Conservation (phyloP, 257 asterid species). For the Solanum stenotomum region DNA sequence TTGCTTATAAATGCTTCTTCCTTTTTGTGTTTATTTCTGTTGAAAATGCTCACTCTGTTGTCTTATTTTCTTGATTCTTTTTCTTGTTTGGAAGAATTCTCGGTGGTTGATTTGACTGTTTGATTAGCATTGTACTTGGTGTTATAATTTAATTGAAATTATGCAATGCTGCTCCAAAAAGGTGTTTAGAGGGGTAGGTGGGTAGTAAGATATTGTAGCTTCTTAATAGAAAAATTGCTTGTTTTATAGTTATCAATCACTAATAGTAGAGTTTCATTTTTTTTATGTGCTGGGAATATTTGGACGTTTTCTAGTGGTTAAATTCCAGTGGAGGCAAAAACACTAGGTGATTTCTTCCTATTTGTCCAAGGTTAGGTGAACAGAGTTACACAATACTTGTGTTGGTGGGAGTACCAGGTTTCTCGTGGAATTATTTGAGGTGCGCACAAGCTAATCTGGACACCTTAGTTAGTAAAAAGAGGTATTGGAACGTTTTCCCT, state of each 20-base stretch:
- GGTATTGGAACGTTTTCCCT: neutral
- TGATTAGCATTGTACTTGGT: neutral
- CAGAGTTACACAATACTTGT: neutral
- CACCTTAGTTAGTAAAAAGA: neutral
- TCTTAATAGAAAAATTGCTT: neutral
- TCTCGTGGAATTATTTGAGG: neutral
- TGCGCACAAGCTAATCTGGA: neutral
- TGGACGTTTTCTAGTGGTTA: neutral
- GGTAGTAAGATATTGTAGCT: neutral
- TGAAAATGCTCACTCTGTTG: neutral
- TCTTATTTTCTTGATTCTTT: neutral
- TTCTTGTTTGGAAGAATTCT: neutral
- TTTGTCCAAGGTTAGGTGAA: neutral
- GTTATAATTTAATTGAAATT: neutral
- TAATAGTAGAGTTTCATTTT: neutral
- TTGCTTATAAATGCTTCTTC: neutral
- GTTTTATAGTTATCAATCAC: neutral
- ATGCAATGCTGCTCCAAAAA: neutral
- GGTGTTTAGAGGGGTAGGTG: neutral
- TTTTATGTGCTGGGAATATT: neutral
- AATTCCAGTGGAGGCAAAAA: neutral
- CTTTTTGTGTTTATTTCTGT: neutral
- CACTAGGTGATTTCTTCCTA: neutral
- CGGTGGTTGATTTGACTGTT: neutral
- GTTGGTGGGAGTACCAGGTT: neutral